Evolutionary conservation across 345 rosid genomes (phyloP), one percentile per base, ranked within the genome.

Genomic region (Balakata baccata): DNA sequence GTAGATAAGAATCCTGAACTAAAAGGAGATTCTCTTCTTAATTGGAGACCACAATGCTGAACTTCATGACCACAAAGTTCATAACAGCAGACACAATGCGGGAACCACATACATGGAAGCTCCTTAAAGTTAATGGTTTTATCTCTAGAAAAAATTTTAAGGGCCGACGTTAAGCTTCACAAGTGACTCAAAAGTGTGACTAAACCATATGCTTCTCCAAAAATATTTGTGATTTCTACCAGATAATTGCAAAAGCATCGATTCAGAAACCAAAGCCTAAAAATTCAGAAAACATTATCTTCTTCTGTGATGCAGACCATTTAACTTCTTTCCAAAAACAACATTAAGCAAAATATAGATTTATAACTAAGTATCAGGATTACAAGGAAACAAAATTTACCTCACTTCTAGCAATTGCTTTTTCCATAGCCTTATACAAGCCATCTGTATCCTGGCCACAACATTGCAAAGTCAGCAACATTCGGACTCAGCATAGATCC

Each of bases 391-490:
- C 20, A 58, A 29, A 66, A 63, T 65, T 82, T 84, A 88, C 96
- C 91, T 90, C 87, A 69, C 86, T 84, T 85, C 86, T 78, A 53
- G 82, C 82, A 74, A 88, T 72, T 49, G 88, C 90, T 64, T 82
- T 82, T 79, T 68, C 85, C 89, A 87, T 80, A 77, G 91, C 96
- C 72, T 85, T 78, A 79, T 75, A 71, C 75, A 90, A 80, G 78
- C 82, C 85, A 74, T 86, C 91, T 77, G 90, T 82, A 78, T 86
- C 96, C 92, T 90, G 96, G 73, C 79, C 91, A 88, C 78, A 88
- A 86, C 85, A 88, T 82, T 84, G 91, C 84, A 90, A 85, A 88
- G 89, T 90, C 87, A 89, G 88, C 90, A 88, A 83, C 86, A 81
- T 79, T 84, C 79, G 84, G 77, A 84, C 86, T 83, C 83, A 83